These are phyloP conservation scores for Suhomyces yuchorum DNA, from an alignment of 1,139 yeast genomes.

Conservation along the genomic window DNA sequence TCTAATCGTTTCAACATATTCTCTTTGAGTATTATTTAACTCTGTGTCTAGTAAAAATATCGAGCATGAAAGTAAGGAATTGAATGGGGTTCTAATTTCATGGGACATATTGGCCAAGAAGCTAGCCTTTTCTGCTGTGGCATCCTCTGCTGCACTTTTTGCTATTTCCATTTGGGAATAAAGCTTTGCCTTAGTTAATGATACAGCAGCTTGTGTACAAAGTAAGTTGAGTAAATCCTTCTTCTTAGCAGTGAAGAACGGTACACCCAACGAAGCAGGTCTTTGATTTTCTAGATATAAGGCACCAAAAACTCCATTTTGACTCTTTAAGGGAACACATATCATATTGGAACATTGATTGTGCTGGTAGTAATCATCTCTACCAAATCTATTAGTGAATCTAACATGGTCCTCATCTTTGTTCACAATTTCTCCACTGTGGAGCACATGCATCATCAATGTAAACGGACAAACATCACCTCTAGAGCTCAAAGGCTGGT, in stretches of 20 bases:
- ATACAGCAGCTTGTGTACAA: conserved; percentile 58
- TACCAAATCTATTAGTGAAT: conserved; percentile 37
- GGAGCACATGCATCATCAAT: conserved; percentile 43
- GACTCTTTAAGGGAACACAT: conserved; percentile 53
- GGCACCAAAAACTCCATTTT: conserved; percentile 48
- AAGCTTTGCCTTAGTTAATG: conserved; percentile 50
- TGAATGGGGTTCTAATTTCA: conserved; percentile 61
- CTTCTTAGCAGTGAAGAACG: conserved; percentile 35
- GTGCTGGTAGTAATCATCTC: conserved; percentile 45
- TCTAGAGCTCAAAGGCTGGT: conserved; percentile 45
- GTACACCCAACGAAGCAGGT: conserved; percentile 7
- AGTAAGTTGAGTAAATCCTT: conserved; percentile 47
- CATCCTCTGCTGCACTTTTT: conserved; percentile 59
- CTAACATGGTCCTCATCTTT: conserved; percentile 40
- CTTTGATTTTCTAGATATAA: conserved; percentile 48
- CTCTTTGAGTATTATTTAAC: conserved; percentile 49
- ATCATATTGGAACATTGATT: conserved; percentile 39
- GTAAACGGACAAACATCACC: conserved; percentile 49
- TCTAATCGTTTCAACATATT: conserved; percentile 57
- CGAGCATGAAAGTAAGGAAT: conserved; percentile 57
- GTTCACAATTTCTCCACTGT: conserved; percentile 40
- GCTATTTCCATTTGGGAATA: conserved; percentile 56
- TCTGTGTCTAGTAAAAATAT: conserved; percentile 54
- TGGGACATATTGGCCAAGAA: conserved; percentile 64
- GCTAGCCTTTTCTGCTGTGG: conserved; percentile 60